Percentiles rank a stretch among this genome's conserved stretches.
These are phyloP conservation scores for Lizanozyma gosingica DNA, from an alignment of 1,139 yeast genomes.

Conservation along the genomic window DNA sequence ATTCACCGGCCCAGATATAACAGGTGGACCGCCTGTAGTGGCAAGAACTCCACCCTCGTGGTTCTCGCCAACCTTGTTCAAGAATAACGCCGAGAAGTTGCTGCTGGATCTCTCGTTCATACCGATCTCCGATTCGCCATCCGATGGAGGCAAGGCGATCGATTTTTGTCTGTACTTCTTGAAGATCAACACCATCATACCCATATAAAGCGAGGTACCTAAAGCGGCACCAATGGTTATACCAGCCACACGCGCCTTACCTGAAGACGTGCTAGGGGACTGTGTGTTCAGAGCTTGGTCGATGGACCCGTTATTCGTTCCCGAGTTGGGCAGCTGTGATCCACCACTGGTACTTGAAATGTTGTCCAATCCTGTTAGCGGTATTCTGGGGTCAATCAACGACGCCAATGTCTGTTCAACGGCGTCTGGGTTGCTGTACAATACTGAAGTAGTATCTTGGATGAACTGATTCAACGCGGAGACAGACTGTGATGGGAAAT, in stretches of 20 bases:
- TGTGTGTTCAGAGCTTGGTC: background rate
- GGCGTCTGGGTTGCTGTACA: constrained; percentile 42
- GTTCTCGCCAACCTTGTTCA: background rate
- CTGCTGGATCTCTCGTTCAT: constrained; percentile 11
- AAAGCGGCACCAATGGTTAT: constrained; percentile 60
- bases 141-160: constrained; percentile 35
- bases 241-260: constrained; percentile 43
- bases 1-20: constrained; percentile 37
- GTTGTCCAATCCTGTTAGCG: constrained; percentile 41
- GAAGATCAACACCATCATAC: constrained; percentile 39
- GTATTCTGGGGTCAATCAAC: constrained; percentile 57
- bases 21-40: constrained; percentile 10
- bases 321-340: background rate
- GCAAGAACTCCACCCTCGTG: constrained; percentile 7
- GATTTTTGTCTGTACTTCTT: constrained; percentile 28
- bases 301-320: background rate
- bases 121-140: constrained; percentile 31
- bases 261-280: constrained; percentile 10
- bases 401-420: constrained; percentile 41
- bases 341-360: background rate
- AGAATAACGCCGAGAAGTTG: constrained; percentile 24
- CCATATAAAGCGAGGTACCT: constrained; percentile 52
- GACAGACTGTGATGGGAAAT: constrained; percentile 49
- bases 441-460: constrained; percentile 30
- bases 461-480: constrained; percentile 36